These are phyloP conservation scores for Dothistroma pini DNA, from an alignment of 2,329 filamentous ascomycete genomes.

Conservation along the genomic window DNA sequence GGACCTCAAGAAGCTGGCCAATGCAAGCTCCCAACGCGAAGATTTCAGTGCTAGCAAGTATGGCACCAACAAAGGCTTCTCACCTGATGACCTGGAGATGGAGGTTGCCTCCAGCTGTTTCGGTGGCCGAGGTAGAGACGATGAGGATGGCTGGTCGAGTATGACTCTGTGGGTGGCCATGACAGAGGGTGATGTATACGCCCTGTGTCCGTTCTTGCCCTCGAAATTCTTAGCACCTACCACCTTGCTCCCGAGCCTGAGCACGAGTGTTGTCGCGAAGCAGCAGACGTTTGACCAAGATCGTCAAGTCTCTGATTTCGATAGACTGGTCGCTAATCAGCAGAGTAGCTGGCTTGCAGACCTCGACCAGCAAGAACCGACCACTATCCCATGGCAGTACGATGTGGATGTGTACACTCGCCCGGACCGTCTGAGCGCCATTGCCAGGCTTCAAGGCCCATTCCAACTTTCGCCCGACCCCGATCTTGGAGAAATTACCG, in stretches of 20 bases:
- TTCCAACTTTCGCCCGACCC: slow-evolving; percentile 53
- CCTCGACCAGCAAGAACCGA: slow-evolving; percentile 22
- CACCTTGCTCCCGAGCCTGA: slow-evolving; percentile 75
- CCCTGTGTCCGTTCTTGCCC: slow-evolving; percentile 84
- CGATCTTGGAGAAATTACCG: slow-evolving; percentile 56
- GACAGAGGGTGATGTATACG: slow-evolving; percentile 88
- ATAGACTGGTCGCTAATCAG: slow-evolving; percentile 46
- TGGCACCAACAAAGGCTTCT: slow-evolving; percentile 75
- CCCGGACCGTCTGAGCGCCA: slow-evolving; percentile 51
- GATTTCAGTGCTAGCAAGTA: slow-evolving; percentile 75
- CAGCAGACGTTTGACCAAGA: slow-evolving; percentile 46
- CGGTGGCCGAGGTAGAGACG: slow-evolving; percentile 62
- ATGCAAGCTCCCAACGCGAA: slow-evolving; percentile 76
- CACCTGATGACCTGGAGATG: slow-evolving; percentile 87
- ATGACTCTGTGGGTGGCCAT: slow-evolving; percentile 99
- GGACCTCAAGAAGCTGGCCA: slow-evolving; percentile 83
- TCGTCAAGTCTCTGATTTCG: slow-evolving; percentile 42
- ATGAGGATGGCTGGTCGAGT: slow-evolving; percentile 72
- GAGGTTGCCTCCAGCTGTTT: slow-evolving; percentile 89
- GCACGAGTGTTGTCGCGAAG: slow-evolving; percentile 76
- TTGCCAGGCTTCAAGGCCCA: slow-evolving; percentile 61
- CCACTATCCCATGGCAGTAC: slow-evolving; percentile 33
- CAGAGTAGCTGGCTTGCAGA: slow-evolving; percentile 56
- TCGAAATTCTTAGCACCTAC: slow-evolving; percentile 73
- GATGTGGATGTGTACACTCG: slow-evolving; percentile 54